A percentile compares a stretch with the other conserved stretches of the same genome.
Conservation (phyloP, 2,329 filamentous ascomycete genomes). For the Thyridium curvatum region DNA sequence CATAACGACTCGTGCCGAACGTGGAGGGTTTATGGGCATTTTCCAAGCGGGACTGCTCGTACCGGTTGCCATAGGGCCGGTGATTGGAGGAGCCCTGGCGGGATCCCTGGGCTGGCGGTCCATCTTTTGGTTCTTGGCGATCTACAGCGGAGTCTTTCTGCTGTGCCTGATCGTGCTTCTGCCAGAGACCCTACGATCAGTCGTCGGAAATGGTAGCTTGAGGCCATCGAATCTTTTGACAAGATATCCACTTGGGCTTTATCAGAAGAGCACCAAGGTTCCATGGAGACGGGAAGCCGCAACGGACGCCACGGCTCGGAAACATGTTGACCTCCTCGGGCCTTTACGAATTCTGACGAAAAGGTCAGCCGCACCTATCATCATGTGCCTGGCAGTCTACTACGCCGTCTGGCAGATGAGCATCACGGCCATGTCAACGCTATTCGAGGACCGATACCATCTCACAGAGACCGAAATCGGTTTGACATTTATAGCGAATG, state of each 20-base stretch:
- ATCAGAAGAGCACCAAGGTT: conserved; percentile 21
- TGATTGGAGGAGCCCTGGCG: conserved; percentile 24
- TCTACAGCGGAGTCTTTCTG: conserved; percentile 29
- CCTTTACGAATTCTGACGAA: conserved; percentile 39
- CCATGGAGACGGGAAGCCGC: conserved; percentile 7
- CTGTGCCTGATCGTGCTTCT: conserved; percentile 30
- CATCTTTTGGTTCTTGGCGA: conserved; percentile 49
- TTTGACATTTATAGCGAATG: conserved; percentile 48
- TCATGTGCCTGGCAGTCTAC: conserved; percentile 41
- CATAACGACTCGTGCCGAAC: conserved; percentile 47
- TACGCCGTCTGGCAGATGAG: conserved; percentile 51
- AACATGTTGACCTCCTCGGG: conserved; percentile 34
- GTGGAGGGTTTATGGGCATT: conserved; percentile 47
- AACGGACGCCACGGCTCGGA: conserved; percentile 14
- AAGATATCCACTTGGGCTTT: conserved; percentile 22
- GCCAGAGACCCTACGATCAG: conserved; percentile 35
- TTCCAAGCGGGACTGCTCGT: conserved; percentile 27
- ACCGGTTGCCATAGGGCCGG: conserved; percentile 27
- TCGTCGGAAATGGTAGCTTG: conserved; percentile 35
- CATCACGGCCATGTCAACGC: conserved; percentile 43
- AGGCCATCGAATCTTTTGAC: conserved; percentile 11
- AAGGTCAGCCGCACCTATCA: conserved; percentile 34
- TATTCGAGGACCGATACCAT: conserved; percentile 36
- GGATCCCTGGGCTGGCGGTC: conserved; percentile 40
- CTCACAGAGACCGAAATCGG: conserved; percentile 38